phyloP scores from a whole-genome alignment of 805 yeast genomes.

The Saccharomyces jurei region DNA sequence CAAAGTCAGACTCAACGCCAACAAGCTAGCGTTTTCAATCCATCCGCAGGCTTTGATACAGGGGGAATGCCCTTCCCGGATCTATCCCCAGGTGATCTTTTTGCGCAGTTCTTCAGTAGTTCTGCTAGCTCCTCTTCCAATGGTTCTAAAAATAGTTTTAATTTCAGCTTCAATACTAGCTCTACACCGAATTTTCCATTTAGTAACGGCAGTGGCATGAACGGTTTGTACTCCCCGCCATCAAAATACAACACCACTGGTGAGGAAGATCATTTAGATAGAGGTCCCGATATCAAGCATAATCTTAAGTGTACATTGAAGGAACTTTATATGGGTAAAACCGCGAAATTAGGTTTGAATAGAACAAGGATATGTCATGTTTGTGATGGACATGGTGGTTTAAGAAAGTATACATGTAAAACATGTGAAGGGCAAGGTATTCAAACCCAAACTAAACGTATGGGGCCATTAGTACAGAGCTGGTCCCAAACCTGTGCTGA shows the following conservation, averaged over 20 bases:
- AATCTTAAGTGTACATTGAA: constrained; percentile 42
- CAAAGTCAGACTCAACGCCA: constrained; percentile 1
- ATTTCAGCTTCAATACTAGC: constrained; percentile 1
- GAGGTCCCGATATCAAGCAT: constrained; percentile 51
- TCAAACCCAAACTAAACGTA: constrained; percentile 32
- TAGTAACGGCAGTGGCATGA: background rate
- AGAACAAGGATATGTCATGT: constrained; percentile 40
- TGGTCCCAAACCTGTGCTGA: constrained; percentile 38
- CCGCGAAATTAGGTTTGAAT: constrained; percentile 45
- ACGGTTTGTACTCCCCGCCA: background rate
- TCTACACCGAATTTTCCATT: background rate
- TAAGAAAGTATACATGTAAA: constrained; percentile 24
- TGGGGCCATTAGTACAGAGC: constrained; percentile 40
- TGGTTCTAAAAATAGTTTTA: background rate
- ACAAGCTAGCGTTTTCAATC: constrained; percentile 2
- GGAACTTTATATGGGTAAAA: constrained; percentile 54
- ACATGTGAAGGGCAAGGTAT: constrained; percentile 39
- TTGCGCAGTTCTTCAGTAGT: constrained; percentile 25
- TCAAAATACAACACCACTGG: background rate
- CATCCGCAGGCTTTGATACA: background rate
- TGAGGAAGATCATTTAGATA: background rate
- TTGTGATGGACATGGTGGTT: constrained; percentile 50
- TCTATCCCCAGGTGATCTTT: constrained; percentile 24
- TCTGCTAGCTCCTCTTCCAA: background rate
- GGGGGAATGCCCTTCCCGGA: constrained; percentile 1